Evolutionary conservation across 192 early-diverging fungal species (phyloP).

Genomic region (Paraglomus occultum): DNA sequence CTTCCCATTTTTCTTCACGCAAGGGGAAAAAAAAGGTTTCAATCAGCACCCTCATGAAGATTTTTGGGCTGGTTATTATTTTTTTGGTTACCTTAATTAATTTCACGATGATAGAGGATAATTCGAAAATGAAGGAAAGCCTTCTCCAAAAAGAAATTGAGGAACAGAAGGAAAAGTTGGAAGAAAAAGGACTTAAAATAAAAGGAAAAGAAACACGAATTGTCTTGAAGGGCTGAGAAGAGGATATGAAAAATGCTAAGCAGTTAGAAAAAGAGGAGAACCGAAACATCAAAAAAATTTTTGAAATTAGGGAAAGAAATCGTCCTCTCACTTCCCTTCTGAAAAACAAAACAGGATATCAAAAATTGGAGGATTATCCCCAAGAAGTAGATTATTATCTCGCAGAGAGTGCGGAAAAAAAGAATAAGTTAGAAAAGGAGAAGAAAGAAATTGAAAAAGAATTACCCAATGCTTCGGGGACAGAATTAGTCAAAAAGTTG

Average conservation of each 20-base stretch:
- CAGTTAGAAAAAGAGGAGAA: background rate
- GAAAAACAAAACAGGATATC: conserved; percentile 1
- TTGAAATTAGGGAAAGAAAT: conserved; percentile 1
- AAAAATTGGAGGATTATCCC: background rate
- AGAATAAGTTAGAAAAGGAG: background rate
- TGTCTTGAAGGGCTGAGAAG: background rate
- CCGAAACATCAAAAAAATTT: background rate
- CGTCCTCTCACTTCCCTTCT: background rate
- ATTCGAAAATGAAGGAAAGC: conserved; percentile 12
- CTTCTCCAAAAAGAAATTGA: conserved; percentile 1
- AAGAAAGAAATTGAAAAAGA: background rate
- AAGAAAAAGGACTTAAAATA: background rate
- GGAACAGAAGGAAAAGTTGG: background rate
- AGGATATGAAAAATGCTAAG: background rate
- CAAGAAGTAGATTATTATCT: conserved; percentile 18
- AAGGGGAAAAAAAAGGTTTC: conserved; percentile 9
- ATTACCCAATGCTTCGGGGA: background rate
- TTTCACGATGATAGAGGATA: background rate
- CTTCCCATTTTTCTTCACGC: conserved; percentile 11
- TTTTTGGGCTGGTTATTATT: conserved; percentile 11
- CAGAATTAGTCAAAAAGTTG: background rate
- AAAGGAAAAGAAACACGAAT: background rate
- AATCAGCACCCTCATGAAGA: conserved; percentile 8
- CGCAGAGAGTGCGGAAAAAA: background rate
- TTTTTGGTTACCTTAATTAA: conserved; percentile 11